Evolutionary conservation across 2,329 filamentous ascomycete genomes (phyloP), one percentile per base, ranked within the genome.

Genomic region (Talaromyces sp.): DNA sequence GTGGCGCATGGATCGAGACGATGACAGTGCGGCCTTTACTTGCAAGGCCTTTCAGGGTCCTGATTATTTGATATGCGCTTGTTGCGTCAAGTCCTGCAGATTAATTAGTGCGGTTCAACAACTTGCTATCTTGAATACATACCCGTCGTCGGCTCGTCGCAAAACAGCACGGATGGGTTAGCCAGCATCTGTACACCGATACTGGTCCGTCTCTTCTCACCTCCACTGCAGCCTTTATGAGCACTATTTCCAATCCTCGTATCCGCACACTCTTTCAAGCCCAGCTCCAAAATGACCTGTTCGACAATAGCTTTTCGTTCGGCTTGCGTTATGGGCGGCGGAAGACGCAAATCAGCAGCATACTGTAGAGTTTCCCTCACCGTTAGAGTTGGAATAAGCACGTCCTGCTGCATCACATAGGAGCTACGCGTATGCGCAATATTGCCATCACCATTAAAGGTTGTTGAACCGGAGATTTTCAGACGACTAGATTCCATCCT

Each of bases 101-200:
- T n/a, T 2, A 27, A 53, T 54, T 56, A 49, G 47, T 19, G 25
- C 31, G 17, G 17, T 45, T 31, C 40, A 54, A 25, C 8, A 54
- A 6, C n/a, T 22, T 22, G n/a, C 38, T 19, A 58, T 43, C 11
- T 36, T 29, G 10, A 25, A 8, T 47, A 60, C 64, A 53, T 69
- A 0, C 89, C 90, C 1, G 90, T 93, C 0, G 91, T 93, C 0
- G 91, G 90, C 71, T 93, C 91, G 71, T 94, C 91, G 25, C 92
- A 83, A 74, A 92, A 93, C 6, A 93, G 78, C 0, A 93, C 84
- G 5, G 89, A 91, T 1, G 91, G 91, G 72, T 93, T 93, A 4
- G 89, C 87, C n/a, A 93, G 80, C 64, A 93, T 81, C 75, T 93
- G 91, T 4, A 93, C 90, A 2, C 90, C 91, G 58, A 93, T 91